Evolutionary conservation across 306 rosid genomes (phyloP), one percentile per base, ranked within the genome.

Genomic region (Fragaria nilgerrensis): DNA sequence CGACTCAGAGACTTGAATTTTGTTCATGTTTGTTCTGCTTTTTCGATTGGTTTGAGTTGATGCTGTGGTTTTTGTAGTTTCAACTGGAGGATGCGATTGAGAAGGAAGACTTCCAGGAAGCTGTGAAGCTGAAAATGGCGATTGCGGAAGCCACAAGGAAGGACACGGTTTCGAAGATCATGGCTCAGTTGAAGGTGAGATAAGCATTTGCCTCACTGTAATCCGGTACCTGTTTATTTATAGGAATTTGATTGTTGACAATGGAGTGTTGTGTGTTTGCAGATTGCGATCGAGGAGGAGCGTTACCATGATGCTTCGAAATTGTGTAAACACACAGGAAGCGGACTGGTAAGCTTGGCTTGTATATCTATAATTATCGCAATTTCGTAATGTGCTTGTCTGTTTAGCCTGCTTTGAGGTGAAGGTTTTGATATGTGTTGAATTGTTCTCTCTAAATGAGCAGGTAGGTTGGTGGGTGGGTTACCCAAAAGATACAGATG

Each of bases 401-500:
- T 49, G 23, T 17, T 65, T 56, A n/a, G 68, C 39, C 1, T 39
- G 41, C 41, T 4, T 34, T 56, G 16, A 64, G 61, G 74, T 70
- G 73, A 80, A 79, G 65, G 20, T 37, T 84, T 70, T 74, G 32
- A 48, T 68, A 58, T 74, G 61, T 63, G 41, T 34, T 80, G 55
- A 79, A 66, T 77, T 79, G 8, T 81, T 83, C 52, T 83, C 23
- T 71, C 62, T 48, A 68, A 44, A 73, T 76, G 53, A 84, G 79
- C 91, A 96, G 99, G 96, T 96, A 55, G 99, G 99, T 67, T 96
- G 99, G 98, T 96, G 98, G 98, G 98, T 93, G 25, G 99, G 99
- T 76, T 93, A 84, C 90, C 88, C 99, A 41, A 88, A 91, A 86
- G 90, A 85, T 72, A 85, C 94, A 41, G 96, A 87, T n/a, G 89